These are phyloP conservation scores for Cordyceps javanica DNA, from an alignment of 2,329 filamentous ascomycete genomes.

Conservation along the genomic window DNA sequence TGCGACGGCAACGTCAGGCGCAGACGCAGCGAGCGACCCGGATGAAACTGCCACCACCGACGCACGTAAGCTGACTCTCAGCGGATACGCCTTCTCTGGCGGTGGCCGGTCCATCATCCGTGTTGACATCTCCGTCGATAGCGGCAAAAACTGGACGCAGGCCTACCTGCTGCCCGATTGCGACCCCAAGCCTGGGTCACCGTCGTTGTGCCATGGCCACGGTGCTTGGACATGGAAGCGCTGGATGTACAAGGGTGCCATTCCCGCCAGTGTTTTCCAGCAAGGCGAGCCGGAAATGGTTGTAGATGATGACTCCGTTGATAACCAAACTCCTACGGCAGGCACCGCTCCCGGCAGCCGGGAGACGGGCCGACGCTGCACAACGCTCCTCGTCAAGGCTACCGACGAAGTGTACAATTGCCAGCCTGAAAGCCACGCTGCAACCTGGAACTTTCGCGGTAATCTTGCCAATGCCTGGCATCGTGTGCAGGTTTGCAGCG, in stretches of 20 bases:
- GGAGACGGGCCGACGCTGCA: slow-evolving; percentile 30
- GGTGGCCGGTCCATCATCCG: slow-evolving; percentile 59
- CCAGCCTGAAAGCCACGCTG: slow-evolving; percentile 54
- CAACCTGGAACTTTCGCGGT: slow-evolving; percentile 58
- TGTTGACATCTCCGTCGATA: slow-evolving; percentile 62
- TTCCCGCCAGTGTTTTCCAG: slow-evolving; percentile 30
- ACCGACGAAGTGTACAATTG: slow-evolving; percentile 61
- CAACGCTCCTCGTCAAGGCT: slow-evolving; percentile 56
- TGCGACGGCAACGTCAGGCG: not conserved
- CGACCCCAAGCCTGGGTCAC: slow-evolving; percentile 20
- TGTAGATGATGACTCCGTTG: slow-evolving; percentile 8
- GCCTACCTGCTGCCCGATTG: slow-evolving; percentile 51
- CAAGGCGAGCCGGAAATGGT: slow-evolving; percentile 5
- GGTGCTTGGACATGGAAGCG: slow-evolving; percentile 59
- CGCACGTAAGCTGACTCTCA: slow-evolving; percentile 33
- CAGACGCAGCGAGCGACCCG: not conserved
- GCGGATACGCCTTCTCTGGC: slow-evolving; percentile 63
- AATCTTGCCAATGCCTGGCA: slow-evolving; percentile 65
- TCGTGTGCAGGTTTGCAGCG: slow-evolving; percentile 39
- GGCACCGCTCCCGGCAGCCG: not conserved
- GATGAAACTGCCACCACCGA: not conserved
- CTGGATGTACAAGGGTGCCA: slow-evolving; percentile 50
- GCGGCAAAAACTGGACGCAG: slow-evolving; percentile 58
- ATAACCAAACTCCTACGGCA: not conserved
- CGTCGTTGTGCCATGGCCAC: slow-evolving; percentile 32